Conservation (phyloP, 768 basidiomycete genomes). For the Agaricus bisporus region DNA sequence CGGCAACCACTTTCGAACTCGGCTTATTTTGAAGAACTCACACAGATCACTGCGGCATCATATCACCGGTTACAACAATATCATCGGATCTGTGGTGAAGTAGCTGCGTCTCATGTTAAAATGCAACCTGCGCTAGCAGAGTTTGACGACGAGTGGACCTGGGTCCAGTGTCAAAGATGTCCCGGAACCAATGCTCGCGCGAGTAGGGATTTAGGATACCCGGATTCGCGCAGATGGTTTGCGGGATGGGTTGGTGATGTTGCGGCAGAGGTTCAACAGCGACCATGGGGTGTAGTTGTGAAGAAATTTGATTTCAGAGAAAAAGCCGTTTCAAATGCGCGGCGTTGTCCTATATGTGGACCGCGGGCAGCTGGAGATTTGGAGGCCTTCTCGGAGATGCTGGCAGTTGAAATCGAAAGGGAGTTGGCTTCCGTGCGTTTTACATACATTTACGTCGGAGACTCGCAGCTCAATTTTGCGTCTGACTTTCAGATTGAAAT, state of each 20-base stretch:
- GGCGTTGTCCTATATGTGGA: conserved; percentile 22
- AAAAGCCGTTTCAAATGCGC: conserved; percentile 18
- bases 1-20: conserved; percentile 23
- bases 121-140: conserved; percentile 23
- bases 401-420: conserved; percentile 26
- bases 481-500: conserved; percentile 16
- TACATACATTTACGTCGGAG: not conserved
- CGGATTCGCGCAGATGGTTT: conserved; percentile 27
- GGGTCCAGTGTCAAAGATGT: conserved; percentile 24
- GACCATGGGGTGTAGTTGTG: conserved; percentile 28
- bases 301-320: conserved; percentile 25
- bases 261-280: conserved; percentile 21
- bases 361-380: conserved; percentile 21
- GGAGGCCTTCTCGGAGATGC: conserved; percentile 23
- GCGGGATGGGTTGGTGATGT: conserved; percentile 24
- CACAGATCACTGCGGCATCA: conserved; percentile 33
- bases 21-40: conserved; percentile 27
- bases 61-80: conserved; percentile 37
- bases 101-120: conserved; percentile 22
- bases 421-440: conserved; percentile 22
- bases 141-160: conserved; percentile 25
- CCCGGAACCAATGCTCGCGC: conserved; percentile 13
- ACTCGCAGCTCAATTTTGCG: not conserved
- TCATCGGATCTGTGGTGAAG: conserved; percentile 31
- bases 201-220: conserved; percentile 11